Percentiles rank a stretch among this genome's conserved stretches.
These are phyloP conservation scores for Ceratobasidium sp. DNA, from an alignment of 1,284 basidiomycete genomes.

Conservation along the genomic window DNA sequence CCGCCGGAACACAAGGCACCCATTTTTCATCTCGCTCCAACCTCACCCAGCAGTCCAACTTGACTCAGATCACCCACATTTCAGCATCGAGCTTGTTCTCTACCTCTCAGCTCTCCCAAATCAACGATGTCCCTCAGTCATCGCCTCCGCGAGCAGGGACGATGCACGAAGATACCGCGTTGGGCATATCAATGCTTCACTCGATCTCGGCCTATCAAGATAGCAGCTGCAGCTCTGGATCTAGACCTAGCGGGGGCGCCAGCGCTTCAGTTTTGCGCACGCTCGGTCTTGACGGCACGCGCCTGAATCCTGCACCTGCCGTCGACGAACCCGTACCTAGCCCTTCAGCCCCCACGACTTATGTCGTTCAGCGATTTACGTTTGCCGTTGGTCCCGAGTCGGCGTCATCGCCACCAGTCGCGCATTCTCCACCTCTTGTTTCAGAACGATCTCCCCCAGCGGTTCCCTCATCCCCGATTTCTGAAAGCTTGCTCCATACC, in stretches of 20 bases:
- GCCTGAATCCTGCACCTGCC: conserved; percentile 20
- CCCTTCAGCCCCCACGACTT: too few species aligned
- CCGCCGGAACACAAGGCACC: background rate
- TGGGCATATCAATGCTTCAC: conserved; percentile 4
- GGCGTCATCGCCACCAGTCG: too few species aligned
- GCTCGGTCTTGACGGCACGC: conserved; percentile 15
- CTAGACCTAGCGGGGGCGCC: background rate
- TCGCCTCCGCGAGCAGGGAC: conserved; percentile 10
- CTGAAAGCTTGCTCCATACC: background rate
- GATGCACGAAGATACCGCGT: conserved; percentile 5
- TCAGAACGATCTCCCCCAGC: background rate
- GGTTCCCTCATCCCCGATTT: conserved; percentile 26
- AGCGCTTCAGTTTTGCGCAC: conserved; percentile 4
- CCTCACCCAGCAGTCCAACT: background rate
- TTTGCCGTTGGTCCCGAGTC: too few species aligned
- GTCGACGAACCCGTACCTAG: too few species aligned
- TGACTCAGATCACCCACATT: background rate
- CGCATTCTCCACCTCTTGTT: too few species aligned
- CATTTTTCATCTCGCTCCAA: conserved; percentile 1
- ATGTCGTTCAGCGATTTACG: too few species aligned
- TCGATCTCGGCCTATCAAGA: conserved; percentile 25
- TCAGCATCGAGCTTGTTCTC: conserved; percentile 13
- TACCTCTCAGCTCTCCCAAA: conserved; percentile 24
- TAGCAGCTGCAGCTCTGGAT: conserved; percentile 22
- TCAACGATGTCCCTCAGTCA: conserved; percentile 24